phyloP scores from a whole-genome alignment of 371 early-diverging fungal genomes.

The Thermomucor indicae-seudaticae region DNA sequence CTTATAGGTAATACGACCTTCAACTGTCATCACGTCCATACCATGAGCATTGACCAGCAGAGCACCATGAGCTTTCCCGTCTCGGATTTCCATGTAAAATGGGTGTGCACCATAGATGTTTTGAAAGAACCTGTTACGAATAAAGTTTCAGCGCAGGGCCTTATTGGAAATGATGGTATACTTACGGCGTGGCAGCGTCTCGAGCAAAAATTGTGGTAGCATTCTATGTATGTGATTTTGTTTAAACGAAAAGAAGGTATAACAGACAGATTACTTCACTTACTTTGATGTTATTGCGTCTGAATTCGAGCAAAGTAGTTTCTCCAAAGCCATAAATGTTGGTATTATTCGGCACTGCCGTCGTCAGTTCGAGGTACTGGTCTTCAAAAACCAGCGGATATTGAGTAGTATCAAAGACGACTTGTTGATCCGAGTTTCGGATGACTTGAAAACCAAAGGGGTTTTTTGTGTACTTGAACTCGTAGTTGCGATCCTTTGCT shows the following conservation, averaged over 20 bases:
- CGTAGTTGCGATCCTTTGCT: slow-evolving; percentile 28
- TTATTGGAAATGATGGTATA: slow-evolving; percentile 2
- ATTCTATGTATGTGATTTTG: slow-evolving; percentile 7
- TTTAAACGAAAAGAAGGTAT: background rate
- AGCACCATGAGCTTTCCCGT: slow-evolving; percentile 53
- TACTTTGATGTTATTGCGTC: slow-evolving; percentile 3
- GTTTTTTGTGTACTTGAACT: slow-evolving; percentile 40
- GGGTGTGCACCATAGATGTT: slow-evolving; percentile 75
- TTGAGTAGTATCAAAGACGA: slow-evolving; percentile 57
- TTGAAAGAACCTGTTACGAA: slow-evolving; percentile 27
- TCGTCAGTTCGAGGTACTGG: slow-evolving; percentile 63
- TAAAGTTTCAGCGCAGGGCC: background rate
- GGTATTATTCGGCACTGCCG: slow-evolving; percentile 46
- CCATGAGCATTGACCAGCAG: slow-evolving; percentile 65
- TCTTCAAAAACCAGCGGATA: slow-evolving; percentile 63
- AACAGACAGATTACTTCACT: background rate
- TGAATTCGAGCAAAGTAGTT: slow-evolving; percentile 39
- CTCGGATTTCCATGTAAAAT: slow-evolving; percentile 66
- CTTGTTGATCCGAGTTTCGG: slow-evolving; percentile 43
- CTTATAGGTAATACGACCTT: slow-evolving; percentile 57
- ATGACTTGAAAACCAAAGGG: slow-evolving; percentile 56
- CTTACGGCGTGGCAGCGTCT: slow-evolving; percentile 50
- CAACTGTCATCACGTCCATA: slow-evolving; percentile 65
- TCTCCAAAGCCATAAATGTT: slow-evolving; percentile 75
- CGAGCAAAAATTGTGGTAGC: slow-evolving; percentile 51